A percentile compares a stretch with the other conserved stretches of the same genome.
Conservation (phyloP, 495 filamentous ascomycete species). For the Aspergillus sclerotioniger region DNA sequence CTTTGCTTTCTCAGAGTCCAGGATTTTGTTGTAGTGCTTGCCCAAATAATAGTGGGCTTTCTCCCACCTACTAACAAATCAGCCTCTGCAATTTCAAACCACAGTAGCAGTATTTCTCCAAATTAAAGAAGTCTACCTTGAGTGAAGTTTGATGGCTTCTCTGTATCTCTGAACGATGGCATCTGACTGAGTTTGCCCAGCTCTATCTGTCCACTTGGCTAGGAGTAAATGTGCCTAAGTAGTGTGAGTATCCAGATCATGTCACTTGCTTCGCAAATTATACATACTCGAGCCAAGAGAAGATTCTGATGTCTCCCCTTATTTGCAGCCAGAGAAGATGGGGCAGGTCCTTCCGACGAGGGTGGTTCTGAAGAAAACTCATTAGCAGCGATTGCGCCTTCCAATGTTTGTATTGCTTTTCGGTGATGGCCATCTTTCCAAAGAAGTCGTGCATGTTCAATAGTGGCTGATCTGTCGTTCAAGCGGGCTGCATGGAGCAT, state of each 20-base stretch:
- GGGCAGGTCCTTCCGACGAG: slow-evolving; percentile 40
- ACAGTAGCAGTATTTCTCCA: too few relatives aligned
- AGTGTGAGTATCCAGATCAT: background rate
- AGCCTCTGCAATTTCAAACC: background rate
- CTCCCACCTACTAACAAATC: slow-evolving; percentile 65
- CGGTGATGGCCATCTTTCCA: slow-evolving; percentile 93
- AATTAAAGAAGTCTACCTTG: slow-evolving; percentile 26
- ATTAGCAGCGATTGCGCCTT: slow-evolving; percentile 76
- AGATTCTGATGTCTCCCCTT: slow-evolving; percentile 47
- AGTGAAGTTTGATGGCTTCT: slow-evolving; percentile 56
- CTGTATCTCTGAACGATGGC: slow-evolving; percentile 77
- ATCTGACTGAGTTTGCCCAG: slow-evolving; percentile 82
- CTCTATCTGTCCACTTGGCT: slow-evolving; percentile 94
- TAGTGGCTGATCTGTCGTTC: slow-evolving; percentile 78
- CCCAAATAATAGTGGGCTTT: slow-evolving; percentile 96
- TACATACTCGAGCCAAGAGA: slow-evolving; percentile 42
- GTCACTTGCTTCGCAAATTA: background rate
- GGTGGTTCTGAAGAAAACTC: slow-evolving; percentile 57
- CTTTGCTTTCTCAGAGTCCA: slow-evolving; percentile 82
- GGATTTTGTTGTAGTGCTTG: slow-evolving; percentile 94
- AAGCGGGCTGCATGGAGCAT: slow-evolving; percentile 84
- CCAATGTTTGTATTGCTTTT: slow-evolving; percentile 88
- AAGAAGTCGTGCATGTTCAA: slow-evolving; percentile 89
- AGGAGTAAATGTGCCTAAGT: slow-evolving; percentile 71
- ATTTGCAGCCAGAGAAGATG: slow-evolving; percentile 29